A percentile compares a stretch with the other conserved stretches of the same genome.
phyloP scores from a whole-genome alignment of 495 filamentous ascomycete genomes.

The Glarea lozoyensis region DNA sequence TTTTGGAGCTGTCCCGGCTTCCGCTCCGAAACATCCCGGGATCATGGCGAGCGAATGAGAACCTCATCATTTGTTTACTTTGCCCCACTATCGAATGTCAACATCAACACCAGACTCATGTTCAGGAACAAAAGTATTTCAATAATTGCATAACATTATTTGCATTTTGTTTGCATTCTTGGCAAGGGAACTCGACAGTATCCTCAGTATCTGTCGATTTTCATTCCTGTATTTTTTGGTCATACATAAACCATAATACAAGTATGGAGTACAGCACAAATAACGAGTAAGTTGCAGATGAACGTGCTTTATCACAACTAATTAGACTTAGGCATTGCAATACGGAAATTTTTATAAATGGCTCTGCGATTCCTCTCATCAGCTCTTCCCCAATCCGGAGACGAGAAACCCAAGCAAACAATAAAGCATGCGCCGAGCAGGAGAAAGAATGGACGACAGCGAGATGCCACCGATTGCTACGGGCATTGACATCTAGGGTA shows the following conservation, averaged over 20 bases:
- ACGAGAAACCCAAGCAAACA: no score
- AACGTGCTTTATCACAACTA: no score
- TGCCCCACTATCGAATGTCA: not conserved
- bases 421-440: constrained; percentile 5
- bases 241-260: no score
- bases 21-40: not conserved
- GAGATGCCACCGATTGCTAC: constrained; percentile 45
- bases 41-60: not conserved
- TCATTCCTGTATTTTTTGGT: no score
- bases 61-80: constrained; percentile 4
- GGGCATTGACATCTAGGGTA: constrained; percentile 44
- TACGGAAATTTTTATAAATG: no score
- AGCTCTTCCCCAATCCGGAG: constrained; percentile 15
- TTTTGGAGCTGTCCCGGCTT: not conserved
- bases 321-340: no score
- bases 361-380: no score
- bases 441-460: constrained; percentile 45
- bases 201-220: no score
- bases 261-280: no score
- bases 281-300: no score
- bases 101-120: not conserved
- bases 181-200: no score
- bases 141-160: not conserved
- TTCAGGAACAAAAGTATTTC: not conserved
- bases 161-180: no score